Conservation (phyloP, 352 stramenopile genomes). For the Phytophthora tubulina region DNA sequence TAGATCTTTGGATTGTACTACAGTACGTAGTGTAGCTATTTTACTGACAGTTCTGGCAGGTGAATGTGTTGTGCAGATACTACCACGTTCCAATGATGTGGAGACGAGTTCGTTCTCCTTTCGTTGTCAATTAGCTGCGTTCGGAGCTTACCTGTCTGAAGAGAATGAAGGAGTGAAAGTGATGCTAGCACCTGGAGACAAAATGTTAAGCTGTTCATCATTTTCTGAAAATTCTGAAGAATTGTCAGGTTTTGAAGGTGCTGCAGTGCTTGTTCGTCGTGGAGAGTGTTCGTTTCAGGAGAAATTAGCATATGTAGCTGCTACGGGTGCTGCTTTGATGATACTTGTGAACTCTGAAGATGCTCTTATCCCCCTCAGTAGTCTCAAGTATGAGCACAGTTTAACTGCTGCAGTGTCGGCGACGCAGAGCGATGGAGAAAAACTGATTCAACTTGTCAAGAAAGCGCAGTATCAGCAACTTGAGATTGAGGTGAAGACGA, state of each 20-base stretch:
- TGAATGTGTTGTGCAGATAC: conserved; percentile 8
- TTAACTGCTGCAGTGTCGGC: conserved; percentile 40
- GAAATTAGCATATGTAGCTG: conserved; percentile 43
- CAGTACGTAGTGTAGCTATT: not conserved
- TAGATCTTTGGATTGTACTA: conserved; percentile 5
- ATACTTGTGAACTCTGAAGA: conserved; percentile 57
- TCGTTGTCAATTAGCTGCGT: conserved; percentile 45
- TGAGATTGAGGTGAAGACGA: not conserved
- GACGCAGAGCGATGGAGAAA: conserved; percentile 35
- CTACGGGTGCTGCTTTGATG: conserved; percentile 34
- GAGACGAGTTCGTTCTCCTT: conserved; percentile 11
- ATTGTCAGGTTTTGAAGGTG: conserved; percentile 5
- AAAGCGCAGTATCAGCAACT: not conserved
- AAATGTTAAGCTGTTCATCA: conserved; percentile 38
- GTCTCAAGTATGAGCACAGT: conserved; percentile 28
- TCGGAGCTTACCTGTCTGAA: conserved; percentile 40
- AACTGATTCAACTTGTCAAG: conserved; percentile 30
- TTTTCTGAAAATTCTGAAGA: not conserved
- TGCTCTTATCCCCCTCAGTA: conserved; percentile 35
- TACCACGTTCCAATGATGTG: not conserved
- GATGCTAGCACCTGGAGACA: conserved; percentile 21
- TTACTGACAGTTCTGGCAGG: conserved; percentile 18
- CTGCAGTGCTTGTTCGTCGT: conserved; percentile 44
- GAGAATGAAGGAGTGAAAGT: conserved; percentile 9
- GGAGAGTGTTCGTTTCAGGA: conserved; percentile 53